A percentile compares a stretch with the other conserved stretches of the same genome.
These are phyloP conservation scores for Cercophora samala DNA, from an alignment of 495 filamentous ascomycete species.

Conservation along the genomic window DNA sequence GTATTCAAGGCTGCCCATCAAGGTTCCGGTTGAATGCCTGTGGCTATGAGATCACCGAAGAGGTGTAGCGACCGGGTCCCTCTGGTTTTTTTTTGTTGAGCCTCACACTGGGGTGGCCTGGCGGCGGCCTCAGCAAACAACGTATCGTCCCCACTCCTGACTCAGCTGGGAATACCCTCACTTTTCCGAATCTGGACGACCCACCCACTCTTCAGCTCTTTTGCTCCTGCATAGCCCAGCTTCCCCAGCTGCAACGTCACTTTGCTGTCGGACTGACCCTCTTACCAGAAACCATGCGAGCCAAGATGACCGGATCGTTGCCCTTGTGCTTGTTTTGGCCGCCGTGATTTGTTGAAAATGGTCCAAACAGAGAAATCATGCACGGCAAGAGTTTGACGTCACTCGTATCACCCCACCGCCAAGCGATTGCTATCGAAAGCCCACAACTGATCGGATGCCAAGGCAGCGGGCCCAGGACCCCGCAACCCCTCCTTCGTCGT, in stretches of 20 bases:
- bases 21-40: too few relatives aligned
- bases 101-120: not conserved
- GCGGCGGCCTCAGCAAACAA: not conserved
- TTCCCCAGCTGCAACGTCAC: not conserved
- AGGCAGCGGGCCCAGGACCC: not conserved
- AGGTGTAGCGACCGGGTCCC: not conserved
- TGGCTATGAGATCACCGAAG: not conserved
- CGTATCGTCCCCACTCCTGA: not conserved
- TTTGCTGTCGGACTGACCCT: not conserved
- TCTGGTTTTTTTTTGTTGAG: not conserved
- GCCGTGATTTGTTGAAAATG: not conserved
- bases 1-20: too few relatives aligned
- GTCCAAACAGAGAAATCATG: not conserved
- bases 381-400: not conserved
- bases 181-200: not conserved
- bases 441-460: constrained; percentile 5
- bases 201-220: not conserved
- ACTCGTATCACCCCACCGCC: constrained; percentile 3
- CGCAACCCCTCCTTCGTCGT: not conserved
- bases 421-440: not conserved
- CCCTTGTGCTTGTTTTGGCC: not conserved
- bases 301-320: not conserved
- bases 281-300: not conserved
- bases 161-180: not conserved
- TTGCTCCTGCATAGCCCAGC: not conserved